A percentile compares a stretch with the other conserved stretches of the same genome.
phyloP scores from a whole-genome alignment of 2,329 filamentous ascomycete species.

The Pseudonectria foliicola region DNA sequence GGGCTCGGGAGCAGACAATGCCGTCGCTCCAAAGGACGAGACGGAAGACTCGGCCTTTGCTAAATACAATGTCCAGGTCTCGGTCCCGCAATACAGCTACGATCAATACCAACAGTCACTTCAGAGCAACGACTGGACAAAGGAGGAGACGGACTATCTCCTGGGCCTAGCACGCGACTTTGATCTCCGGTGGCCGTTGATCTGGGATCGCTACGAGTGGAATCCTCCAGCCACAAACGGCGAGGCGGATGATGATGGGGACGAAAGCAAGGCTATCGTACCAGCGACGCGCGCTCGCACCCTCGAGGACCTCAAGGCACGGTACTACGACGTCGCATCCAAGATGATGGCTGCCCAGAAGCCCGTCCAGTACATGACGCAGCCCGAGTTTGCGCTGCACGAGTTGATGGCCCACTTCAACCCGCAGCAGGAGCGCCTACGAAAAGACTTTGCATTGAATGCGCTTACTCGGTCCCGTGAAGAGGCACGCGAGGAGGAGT shows the following conservation, averaged over 20 bases:
- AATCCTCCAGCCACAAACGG: slow-evolving; percentile 38
- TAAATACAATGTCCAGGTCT: slow-evolving; percentile 79
- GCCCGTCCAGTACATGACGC: slow-evolving; percentile 79
- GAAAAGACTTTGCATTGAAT: slow-evolving; percentile 79
- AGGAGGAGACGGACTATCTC: slow-evolving; percentile 90
- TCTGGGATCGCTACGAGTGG: slow-evolving; percentile 90
- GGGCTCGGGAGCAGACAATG: slow-evolving; percentile 14
- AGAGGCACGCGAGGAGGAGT: slow-evolving; percentile 87
- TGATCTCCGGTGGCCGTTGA: slow-evolving; percentile 83
- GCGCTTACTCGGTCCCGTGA: slow-evolving; percentile 74
- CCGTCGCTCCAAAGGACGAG: slow-evolving; percentile 14
- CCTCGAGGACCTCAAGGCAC: slow-evolving; percentile 84
- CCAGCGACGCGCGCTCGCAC: slow-evolving; percentile 50
- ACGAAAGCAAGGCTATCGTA: slow-evolving; percentile 47
- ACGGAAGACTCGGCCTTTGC: slow-evolving; percentile 62
- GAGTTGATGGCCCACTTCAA: slow-evolving; percentile 85
- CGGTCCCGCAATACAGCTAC: slow-evolving; percentile 74
- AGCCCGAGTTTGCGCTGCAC: slow-evolving; percentile 73
- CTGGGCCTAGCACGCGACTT: slow-evolving; percentile 68
- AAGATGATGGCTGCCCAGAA: slow-evolving; percentile 76
- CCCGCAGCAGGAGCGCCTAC: slow-evolving; percentile 65
- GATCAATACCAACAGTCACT: slow-evolving; percentile 77
- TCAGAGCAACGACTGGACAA: slow-evolving; percentile 72
- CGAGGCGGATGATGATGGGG: slow-evolving; percentile 38
- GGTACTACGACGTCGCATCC: slow-evolving; percentile 83